A percentile compares a stretch with the other conserved stretches of the same genome.
Conservation (phyloP, 805 yeast genomes). For the Candida corydali region DNA sequence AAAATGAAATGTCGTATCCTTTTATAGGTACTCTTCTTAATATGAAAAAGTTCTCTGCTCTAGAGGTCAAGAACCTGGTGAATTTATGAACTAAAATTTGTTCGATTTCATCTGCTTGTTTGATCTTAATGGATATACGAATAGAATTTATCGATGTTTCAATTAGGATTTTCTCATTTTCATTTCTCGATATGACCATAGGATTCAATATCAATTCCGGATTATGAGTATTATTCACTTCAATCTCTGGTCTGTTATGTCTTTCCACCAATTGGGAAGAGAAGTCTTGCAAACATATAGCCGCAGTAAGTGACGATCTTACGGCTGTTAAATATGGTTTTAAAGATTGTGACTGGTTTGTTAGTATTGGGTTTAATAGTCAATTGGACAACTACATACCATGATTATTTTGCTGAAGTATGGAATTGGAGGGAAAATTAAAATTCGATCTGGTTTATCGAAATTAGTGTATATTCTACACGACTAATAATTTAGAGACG, state of each 20-base stretch:
- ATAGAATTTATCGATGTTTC: conserved; percentile 93
- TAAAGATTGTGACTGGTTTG: conserved; percentile 82
- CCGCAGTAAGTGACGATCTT: conserved; percentile 88
- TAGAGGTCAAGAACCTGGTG: conserved; percentile 86
- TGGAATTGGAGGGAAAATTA: conserved; percentile 1
- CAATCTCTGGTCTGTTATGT: conserved; percentile 96
- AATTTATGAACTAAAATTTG: conserved; percentile 91
- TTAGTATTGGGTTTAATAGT: too few species aligned
- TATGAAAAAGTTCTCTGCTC: conserved; percentile 93
- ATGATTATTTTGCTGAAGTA: conserved; percentile 2
- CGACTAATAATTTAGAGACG: conserved; percentile 7
- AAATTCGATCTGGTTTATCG: neutral
- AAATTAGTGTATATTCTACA: conserved; percentile 1
- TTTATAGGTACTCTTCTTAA: conserved; percentile 86
- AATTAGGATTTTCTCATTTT: conserved; percentile 85
- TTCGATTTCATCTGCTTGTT: conserved; percentile 97
- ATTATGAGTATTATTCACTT: conserved; percentile 65
- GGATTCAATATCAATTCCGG: conserved; percentile 85
- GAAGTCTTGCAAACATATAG: conserved; percentile 87
- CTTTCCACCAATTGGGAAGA: conserved; percentile 95
- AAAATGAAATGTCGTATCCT: conserved; percentile 90
- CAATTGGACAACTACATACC: too few species aligned
- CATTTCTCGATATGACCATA: conserved; percentile 87
- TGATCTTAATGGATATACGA: conserved; percentile 85
- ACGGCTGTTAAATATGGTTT: conserved; percentile 94